phyloP scores from a whole-genome alignment of 805 yeast genomes.

The Spathaspora sp. region DNA sequence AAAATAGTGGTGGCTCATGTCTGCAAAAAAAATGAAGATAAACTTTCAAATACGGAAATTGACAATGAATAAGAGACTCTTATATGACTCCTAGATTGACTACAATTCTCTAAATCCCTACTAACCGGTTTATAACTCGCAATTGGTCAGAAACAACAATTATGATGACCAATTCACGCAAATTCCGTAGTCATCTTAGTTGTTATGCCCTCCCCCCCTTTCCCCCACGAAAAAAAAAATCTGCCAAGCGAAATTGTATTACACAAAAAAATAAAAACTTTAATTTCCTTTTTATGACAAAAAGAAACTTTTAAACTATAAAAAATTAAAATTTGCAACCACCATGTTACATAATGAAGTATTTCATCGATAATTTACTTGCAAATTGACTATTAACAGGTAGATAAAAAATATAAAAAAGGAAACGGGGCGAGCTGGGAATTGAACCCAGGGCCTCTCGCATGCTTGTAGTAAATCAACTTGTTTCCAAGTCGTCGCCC shows the following conservation, averaged over 20 bases:
- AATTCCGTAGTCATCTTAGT: neutral
- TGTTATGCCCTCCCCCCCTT: neutral
- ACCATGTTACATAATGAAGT: neutral
- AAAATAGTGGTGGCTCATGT: no score
- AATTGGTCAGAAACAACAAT: no score
- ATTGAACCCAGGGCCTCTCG: slow-evolving; percentile 65
- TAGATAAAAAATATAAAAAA: neutral
- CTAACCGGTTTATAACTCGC: no score
- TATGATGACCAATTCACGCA: no score
- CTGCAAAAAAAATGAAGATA: no score
- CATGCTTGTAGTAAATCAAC: slow-evolving; percentile 18
- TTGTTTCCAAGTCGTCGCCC: slow-evolving; percentile 20
- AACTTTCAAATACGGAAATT: no score
- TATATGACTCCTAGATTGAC: no score
- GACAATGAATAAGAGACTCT: no score
- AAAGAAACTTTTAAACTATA: neutral
- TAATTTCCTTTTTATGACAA: neutral
- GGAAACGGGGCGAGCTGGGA: slow-evolving; percentile 45
- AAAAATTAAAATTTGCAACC: neutral
- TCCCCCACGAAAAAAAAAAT: no score
- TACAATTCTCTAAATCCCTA: no score
- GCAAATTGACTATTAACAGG: neutral
- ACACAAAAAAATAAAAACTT: neutral
- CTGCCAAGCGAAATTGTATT: neutral
- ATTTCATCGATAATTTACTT: neutral